These are phyloP conservation scores for Fraxinus greggii DNA, from an alignment of 305 asterid genomes.

Conservation along the genomic window DNA sequence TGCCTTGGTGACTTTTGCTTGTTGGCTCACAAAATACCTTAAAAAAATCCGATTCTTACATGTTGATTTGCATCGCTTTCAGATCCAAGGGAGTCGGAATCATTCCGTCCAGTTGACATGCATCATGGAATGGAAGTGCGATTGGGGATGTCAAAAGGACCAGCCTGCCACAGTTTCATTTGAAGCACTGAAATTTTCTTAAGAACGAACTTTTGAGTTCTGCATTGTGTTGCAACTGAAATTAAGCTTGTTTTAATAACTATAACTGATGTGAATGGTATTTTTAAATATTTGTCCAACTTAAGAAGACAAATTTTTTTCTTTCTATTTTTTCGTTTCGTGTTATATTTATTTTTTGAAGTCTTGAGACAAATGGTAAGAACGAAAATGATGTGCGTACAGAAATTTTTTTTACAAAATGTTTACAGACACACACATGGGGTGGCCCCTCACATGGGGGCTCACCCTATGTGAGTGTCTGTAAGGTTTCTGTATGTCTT, in stretches of 20 bases:
- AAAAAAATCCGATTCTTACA: neutral
- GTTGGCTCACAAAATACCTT: neutral
- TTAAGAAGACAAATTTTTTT: neutral
- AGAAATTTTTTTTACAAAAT: too few relatives aligned
- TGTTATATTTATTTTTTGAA: neutral
- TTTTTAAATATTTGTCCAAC: neutral
- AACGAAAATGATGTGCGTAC: too few relatives aligned
- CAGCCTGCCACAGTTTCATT: constrained; percentile 76
- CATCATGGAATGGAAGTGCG: constrained; percentile 97
- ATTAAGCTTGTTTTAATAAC: neutral
- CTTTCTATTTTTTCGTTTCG: neutral
- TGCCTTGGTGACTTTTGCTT: neutral
- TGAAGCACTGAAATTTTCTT: constrained; percentile 35
- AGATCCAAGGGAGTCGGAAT: constrained; percentile 69
- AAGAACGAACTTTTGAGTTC: neutral
- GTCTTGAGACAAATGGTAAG: neutral
- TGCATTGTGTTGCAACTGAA: neutral
- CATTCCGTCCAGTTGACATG: constrained; percentile 62
- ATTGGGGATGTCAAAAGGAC: constrained; percentile 79
- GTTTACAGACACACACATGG: too few relatives aligned
- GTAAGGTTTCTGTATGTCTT: too few relatives aligned
- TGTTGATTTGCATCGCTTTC: constrained; percentile 14
- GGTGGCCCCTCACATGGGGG: too few relatives aligned
- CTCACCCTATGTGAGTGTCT: too few relatives aligned
- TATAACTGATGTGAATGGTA: neutral